Evolutionary conservation across 2,329 filamentous ascomycete genomes (phyloP).

Genomic region (Fusarium palustre): DNA sequence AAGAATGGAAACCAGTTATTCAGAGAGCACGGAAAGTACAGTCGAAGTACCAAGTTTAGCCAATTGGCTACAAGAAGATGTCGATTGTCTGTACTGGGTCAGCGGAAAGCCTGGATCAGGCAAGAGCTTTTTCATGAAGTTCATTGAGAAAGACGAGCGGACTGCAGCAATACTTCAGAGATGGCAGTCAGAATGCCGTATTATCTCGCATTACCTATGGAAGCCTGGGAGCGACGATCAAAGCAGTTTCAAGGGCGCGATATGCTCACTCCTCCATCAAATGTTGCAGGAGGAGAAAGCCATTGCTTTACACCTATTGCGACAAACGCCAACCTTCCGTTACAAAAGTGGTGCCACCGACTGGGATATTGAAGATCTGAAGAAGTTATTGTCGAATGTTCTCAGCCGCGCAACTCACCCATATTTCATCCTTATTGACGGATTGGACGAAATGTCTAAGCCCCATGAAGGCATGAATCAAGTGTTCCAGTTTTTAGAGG

Average conservation of each 20-base stretch:
- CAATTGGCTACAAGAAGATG: background rate
- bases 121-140: background rate
- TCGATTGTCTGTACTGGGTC: background rate
- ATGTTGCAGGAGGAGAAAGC: background rate
- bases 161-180: rapidly evolving
- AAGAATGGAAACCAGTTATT: too few species aligned
- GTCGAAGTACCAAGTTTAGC: background rate
- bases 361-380: background rate
- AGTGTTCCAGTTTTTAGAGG: background rate
- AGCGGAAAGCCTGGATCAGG: background rate
- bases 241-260: background rate
- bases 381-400: background rate
- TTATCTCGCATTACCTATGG: background rate
- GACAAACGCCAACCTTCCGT: rapidly evolving
- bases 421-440: background rate
- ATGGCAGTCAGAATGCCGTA: background rate
- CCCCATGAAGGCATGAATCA: background rate
- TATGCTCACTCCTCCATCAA: background rate
- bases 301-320: background rate
- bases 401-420: background rate
- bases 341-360: rapidly evolving
- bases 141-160: background rate
- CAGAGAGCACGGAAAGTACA: too few species aligned
- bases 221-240: background rate
- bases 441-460: background rate